Conservation (phyloP, 2,329 filamentous ascomycete genomes). For the Balansia obtecta region DNA sequence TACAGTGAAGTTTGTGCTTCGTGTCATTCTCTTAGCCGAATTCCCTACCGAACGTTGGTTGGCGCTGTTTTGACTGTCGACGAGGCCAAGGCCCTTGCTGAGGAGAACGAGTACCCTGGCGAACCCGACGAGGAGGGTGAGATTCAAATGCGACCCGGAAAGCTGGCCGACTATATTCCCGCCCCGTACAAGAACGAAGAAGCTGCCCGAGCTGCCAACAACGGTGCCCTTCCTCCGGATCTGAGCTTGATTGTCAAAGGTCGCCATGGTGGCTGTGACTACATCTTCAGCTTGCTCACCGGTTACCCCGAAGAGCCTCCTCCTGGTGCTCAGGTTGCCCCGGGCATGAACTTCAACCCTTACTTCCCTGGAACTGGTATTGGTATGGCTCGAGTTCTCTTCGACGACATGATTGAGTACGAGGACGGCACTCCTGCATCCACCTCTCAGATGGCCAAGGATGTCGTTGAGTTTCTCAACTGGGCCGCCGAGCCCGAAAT, state of each 20-base stretch:
- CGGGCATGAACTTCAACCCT: conserved; percentile 98
- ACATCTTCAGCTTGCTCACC: conserved; percentile 94
- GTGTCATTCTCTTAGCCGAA: conserved; percentile 90
- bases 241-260: conserved; percentile 96
- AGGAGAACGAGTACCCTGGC: conserved; percentile 96
- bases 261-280: conserved; percentile 94
- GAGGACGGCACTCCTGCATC: conserved; percentile 91
- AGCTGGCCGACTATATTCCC: conserved; percentile 95
- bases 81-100: conserved; percentile 92
- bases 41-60: conserved; percentile 87
- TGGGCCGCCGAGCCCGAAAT: conserved; percentile 98
- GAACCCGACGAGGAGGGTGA: conserved; percentile 97
- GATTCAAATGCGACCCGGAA: conserved; percentile 96
- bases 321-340: conserved; percentile 71
- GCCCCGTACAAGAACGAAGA: conserved; percentile 98
- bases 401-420: conserved; percentile 95
- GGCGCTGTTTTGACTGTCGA: conserved; percentile 89
- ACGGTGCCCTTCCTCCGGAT: conserved; percentile 94
- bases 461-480: conserved; percentile 97
- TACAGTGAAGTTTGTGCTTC: conserved; percentile 97
- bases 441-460: conserved; percentile 99
- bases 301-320: conserved; percentile 96
- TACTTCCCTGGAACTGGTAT: conserved; percentile 99
- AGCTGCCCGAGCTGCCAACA: conserved; percentile 94
- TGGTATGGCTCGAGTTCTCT: conserved; percentile 96